Conservation (phyloP, 257 asterid species). For the Jacaranda copaia region DNA sequence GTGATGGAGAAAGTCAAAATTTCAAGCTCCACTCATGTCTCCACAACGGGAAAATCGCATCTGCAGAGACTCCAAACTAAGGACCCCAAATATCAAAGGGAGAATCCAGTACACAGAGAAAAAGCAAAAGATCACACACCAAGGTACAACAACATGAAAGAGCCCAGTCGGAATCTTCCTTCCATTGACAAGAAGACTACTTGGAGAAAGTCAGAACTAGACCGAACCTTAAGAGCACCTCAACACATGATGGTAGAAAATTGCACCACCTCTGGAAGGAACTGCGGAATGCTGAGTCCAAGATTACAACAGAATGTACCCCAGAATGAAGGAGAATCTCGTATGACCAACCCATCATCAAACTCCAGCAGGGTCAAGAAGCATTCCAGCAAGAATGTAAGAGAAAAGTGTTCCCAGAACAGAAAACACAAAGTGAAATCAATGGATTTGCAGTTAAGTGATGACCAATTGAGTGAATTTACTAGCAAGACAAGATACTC, state of each 20-base stretch:
- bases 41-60: conserved; percentile 33
- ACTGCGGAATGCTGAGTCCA: conserved; percentile 49
- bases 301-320: conserved; percentile 51
- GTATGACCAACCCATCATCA: conserved; percentile 39
- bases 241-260: conserved; percentile 46
- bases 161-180: conserved; percentile 33
- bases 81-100: conserved; percentile 39
- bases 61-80: conserved; percentile 37
- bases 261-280: conserved; percentile 45
- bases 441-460: conserved; percentile 41
- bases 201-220: conserved; percentile 35
- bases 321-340: conserved; percentile 43
- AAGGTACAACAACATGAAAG: conserved; percentile 42
- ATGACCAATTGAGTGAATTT: conserved; percentile 52
- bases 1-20: conserved; percentile 34
- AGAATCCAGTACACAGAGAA: conserved; percentile 36
- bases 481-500: conserved; percentile 46
- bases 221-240: conserved; percentile 22
- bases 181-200: conserved; percentile 43
- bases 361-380: conserved; percentile 47
- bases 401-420: conserved; percentile 43
- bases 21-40: conserved; percentile 40
- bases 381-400: conserved; percentile 41
- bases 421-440: conserved; percentile 45
- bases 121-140: conserved; percentile 47